Percentiles rank a stretch among this genome's conserved stretches.
Evolutionary conservation across 768 basidiomycete species (phyloP).

Genomic region (Pisolithus orientalis): DNA sequence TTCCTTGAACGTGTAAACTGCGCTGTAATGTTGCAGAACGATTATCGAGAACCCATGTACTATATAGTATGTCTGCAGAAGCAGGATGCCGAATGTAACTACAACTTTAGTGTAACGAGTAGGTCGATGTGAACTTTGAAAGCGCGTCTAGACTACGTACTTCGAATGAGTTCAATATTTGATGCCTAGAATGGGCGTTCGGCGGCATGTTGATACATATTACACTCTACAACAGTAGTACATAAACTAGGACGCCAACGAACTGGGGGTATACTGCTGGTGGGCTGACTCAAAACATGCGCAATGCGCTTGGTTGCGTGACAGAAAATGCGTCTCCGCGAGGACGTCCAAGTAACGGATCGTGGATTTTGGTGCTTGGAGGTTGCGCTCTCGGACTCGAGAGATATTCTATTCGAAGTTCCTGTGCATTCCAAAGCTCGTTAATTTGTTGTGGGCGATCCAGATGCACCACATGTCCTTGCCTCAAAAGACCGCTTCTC

Average conservation of each 20-base stretch:
- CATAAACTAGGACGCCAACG: background rate
- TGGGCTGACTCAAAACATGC: constrained; percentile 8
- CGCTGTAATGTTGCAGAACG: too few relatives aligned
- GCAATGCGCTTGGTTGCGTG: constrained; percentile 13
- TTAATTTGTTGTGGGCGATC: background rate
- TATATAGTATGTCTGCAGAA: too few relatives aligned
- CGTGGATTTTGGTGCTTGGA: constrained; percentile 3
- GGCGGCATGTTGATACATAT: background rate
- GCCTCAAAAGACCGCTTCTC: constrained; percentile 48
- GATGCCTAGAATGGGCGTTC: background rate
- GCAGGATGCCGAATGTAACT: too few relatives aligned
- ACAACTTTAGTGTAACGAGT: too few relatives aligned
- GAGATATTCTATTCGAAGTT: constrained; percentile 43
- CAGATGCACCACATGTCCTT: background rate
- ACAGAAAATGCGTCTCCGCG: constrained; percentile 26
- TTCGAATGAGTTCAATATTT: too few relatives aligned
- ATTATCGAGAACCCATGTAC: too few relatives aligned
- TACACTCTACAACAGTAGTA: background rate
- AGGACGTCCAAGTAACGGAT: constrained; percentile 22
- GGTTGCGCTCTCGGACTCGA: background rate
- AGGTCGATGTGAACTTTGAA: too few relatives aligned
- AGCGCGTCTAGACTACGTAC: too few relatives aligned
- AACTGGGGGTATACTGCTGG: background rate
- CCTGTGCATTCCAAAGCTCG: constrained; percentile 26
- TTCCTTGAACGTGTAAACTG: constrained; percentile 29